These are phyloP conservation scores for Ceratopteris richardii DNA, from an alignment of 75 land plant species.

Conservation along the genomic window DNA sequence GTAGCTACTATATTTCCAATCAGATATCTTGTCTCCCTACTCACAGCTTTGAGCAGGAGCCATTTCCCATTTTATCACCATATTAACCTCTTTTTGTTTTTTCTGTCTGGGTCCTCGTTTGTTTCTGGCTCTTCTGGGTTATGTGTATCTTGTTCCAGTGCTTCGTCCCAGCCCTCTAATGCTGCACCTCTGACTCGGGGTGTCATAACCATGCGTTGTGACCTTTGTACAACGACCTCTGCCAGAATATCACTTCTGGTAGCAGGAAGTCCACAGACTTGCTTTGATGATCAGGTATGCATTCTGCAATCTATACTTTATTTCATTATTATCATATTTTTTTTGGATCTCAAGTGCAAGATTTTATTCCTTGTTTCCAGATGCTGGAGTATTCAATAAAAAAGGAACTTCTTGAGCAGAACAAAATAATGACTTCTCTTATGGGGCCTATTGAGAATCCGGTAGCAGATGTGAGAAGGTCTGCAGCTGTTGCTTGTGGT, in stretches of 20 bases:
- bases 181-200: slow-evolving; percentile 77
- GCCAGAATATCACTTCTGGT: slow-evolving; percentile 86
- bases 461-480: slow-evolving; percentile 48
- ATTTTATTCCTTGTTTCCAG: slow-evolving; percentile 38
- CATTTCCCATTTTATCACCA: neutral
- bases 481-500: slow-evolving; percentile 81
- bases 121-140: no score
- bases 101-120: no score
- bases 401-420: slow-evolving; percentile 62
- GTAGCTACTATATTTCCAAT: no score
- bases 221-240: slow-evolving; percentile 68
- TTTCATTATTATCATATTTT: neutral
- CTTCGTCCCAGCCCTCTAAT: slow-evolving; percentile 85
- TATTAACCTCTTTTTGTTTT: neutral
- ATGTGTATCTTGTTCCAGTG: no score
- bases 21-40: no score
- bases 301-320: neutral
- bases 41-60: no score
- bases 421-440: slow-evolving; percentile 46
- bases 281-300: slow-evolving; percentile 84
- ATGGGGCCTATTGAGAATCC: slow-evolving; percentile 17
- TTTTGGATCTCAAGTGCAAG: neutral
- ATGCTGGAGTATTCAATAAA: slow-evolving; percentile 75
- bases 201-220: slow-evolving; percentile 96
- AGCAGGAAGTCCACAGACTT: slow-evolving; percentile 93